These are phyloP conservation scores for Magnaporthiopsis poae DNA, from an alignment of 2,329 filamentous ascomycete genomes.

Conservation along the genomic window DNA sequence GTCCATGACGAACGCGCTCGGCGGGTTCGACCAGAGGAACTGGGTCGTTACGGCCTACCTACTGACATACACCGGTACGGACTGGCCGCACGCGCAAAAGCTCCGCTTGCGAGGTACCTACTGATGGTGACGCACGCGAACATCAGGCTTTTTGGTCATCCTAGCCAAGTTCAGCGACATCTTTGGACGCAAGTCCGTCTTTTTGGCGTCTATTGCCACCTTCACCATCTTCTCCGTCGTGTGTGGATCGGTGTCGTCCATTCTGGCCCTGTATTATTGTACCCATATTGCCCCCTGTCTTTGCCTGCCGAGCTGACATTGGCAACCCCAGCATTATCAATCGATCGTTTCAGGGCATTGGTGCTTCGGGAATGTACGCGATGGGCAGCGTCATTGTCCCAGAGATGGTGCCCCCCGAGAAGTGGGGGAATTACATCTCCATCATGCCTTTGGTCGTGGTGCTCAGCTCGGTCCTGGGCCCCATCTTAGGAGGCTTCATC, in stretches of 20 bases:
- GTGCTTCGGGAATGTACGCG: slow-evolving; percentile 37
- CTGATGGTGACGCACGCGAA: background rate
- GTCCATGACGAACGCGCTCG: slow-evolving; percentile 30
- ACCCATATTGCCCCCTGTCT: background rate
- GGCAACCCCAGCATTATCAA: slow-evolving; percentile 22
- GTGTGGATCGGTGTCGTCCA: slow-evolving; percentile 25
- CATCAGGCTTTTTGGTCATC: slow-evolving; percentile 28
- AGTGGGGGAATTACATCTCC: slow-evolving; percentile 23
- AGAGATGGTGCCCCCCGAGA: slow-evolving; percentile 25
- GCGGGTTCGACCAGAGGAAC: slow-evolving; percentile 24
- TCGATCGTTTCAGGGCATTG: slow-evolving; percentile 33
- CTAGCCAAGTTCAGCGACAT: slow-evolving; percentile 35
- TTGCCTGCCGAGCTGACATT: background rate
- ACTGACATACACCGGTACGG: slow-evolving; percentile 35
- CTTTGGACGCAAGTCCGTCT: slow-evolving; percentile 26
- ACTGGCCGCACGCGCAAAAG: background rate
- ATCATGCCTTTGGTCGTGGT: slow-evolving; percentile 29
- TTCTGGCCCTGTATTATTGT: slow-evolving; percentile 17
- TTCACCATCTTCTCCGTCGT: slow-evolving; percentile 31
- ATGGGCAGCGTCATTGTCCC: slow-evolving; percentile 28
- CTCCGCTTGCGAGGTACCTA: no score
- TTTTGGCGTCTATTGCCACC: slow-evolving; percentile 22
- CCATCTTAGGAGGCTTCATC: slow-evolving; percentile 34
- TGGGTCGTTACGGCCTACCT: slow-evolving; percentile 42
- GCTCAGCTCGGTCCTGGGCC: slow-evolving; percentile 31